Base-by-base conservation (phyloP, 2,329 filamentous ascomycete genomes). In the Neocucurbitaria cava region DNA sequence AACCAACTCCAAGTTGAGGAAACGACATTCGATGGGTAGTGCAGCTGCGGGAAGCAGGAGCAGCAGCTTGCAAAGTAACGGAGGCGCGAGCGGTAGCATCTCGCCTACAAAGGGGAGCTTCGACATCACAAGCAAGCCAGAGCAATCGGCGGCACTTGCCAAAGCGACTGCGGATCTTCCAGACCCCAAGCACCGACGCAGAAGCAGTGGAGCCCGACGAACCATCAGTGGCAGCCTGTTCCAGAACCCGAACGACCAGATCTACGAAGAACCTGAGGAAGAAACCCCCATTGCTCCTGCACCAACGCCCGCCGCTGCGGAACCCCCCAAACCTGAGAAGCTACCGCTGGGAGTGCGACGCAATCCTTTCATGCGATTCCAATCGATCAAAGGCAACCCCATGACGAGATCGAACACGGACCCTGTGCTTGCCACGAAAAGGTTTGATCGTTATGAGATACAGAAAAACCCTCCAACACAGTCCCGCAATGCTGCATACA, bases 221-320 rank as follows among this genome's bases (percentile, higher is more conserved):
- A 89, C 90, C 62, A 83, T 87, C 66, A 92, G 88, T 70, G 88
- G 87, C 62, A 85, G 82, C 49, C 84, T 87, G 1, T 92, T 91
- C 71, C 81, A 82, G 61, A 85, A 86, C 56, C 89, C 88, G 1
- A 86, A 88, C 30, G 89, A 92, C 70, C 87, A 91, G 69, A 93
- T 97, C 56, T 97, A 92, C 82, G 93, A 97, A 74, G 94, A 97
- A 71, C 90, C 91, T 1, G 86, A 90, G 67, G 81, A 82, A 52
- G 66, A 75, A 43, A 62, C 66, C 17, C 56, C 62, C 38, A 46
- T 59, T 46, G 60, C 59, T 45, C 62, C 66, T 54, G 60, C 61
- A 48, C 66, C 69, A 30, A 65, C 68, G 15, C 67, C 70, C 24
- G 64, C 66, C 33, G 58, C 68, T 35, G 58, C 69, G 18, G 69